Evolutionary conservation across 2,329 filamentous ascomycete genomes (phyloP), one percentile per base, ranked within the genome.

Genomic region (Lasiodiplodia sp.): DNA sequence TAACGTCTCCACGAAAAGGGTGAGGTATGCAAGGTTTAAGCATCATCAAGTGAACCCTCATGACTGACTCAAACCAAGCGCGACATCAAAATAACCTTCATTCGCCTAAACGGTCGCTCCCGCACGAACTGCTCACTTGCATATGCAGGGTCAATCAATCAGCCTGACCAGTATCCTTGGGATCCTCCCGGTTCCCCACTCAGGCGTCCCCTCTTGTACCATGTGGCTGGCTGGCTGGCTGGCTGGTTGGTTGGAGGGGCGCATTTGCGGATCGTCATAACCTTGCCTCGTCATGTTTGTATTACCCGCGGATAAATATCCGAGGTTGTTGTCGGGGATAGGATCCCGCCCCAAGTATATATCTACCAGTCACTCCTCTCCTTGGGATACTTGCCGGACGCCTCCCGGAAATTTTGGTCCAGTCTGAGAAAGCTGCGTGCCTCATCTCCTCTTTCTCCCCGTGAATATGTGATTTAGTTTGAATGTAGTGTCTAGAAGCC

Each of bases 221-320:
- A 28, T 34, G 37, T 58, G 37, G n/a, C 44, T 14, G n/a, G 18
- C 31, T 34, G 37, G n/a, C 44, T 14, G n/a, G 6, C 31, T 34
- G 31, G 7, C 31, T 34, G 31, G 31, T 1, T 34, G 31, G 31
- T 10, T 34, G 31, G 31, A 34, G 31, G 31, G 31, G 31, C 31
- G 31, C 7, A 8, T 34, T 34, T 34, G 7, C 31, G 31, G 31
- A 21, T 47, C 18, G n/a, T 21, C 18, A 21, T 14, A 10, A 34
- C 10, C 31, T 10, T 34, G 31, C 31, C 31, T 34, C 31, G 31
- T 34, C 31, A 34, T 34, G 31, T 34, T 47, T 47, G 7, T 8
- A 47, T 47, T 47, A 21, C 44, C 44, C 44, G 52, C 52, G 52
- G 52, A 56, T 37, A 56, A 56, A 56, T 56, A 31, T 56, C 52